These are phyloP conservation scores for Apiospora hydei DNA, from an alignment of 2,329 filamentous ascomycete genomes.

Conservation along the genomic window DNA sequence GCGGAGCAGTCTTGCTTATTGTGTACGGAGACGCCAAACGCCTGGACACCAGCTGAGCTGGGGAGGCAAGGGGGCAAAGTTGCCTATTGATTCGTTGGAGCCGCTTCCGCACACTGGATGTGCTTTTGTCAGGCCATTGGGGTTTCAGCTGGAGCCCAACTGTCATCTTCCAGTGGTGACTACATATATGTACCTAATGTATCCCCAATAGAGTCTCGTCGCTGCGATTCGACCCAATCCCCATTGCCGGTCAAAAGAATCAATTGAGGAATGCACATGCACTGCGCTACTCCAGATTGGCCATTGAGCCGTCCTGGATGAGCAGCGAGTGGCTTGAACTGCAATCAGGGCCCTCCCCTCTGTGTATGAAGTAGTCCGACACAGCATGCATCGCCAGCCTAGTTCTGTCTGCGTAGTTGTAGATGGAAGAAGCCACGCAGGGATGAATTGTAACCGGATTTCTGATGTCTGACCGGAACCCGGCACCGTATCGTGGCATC, in stretches of 20 bases:
- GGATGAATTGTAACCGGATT: conserved; percentile 7
- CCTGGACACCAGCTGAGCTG: not conserved
- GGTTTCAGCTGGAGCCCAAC: conserved; percentile 1
- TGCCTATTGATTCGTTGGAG: not conserved
- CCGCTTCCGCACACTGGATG: not conserved
- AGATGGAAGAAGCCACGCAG: not conserved
- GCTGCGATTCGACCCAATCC: not conserved
- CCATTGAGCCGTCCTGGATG: not conserved
- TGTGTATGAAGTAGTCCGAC: not conserved
- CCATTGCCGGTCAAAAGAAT: not conserved
- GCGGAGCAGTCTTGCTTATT: not conserved
- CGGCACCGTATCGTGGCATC: not conserved
- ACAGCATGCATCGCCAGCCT: not conserved
- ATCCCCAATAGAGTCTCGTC: not conserved
- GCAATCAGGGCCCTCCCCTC: not conserved
- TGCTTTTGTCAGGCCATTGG: not conserved
- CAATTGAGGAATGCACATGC: not conserved
- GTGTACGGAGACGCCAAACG: not conserved
- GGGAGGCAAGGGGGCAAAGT: not conserved
- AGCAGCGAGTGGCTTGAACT: not conserved
- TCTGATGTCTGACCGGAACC: not conserved
- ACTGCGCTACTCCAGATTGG: not conserved
- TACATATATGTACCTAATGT: not conserved
- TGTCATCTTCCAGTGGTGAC: not conserved
- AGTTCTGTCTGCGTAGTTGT: not conserved